phyloP scores from a whole-genome alignment of 1,284 basidiomycete genomes.

The Cryptococcus hybrid region DNA sequence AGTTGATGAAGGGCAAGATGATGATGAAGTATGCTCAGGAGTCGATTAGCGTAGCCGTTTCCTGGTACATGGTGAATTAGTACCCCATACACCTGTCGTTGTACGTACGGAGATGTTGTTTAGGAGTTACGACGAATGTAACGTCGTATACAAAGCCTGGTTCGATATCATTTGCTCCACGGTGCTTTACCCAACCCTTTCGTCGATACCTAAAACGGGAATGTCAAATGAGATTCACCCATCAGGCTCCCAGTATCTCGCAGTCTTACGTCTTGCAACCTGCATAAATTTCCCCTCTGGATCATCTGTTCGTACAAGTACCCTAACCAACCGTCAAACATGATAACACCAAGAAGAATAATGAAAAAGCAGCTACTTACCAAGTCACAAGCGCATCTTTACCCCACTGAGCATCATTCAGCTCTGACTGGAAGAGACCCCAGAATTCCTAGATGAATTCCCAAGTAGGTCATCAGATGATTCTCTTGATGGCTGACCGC shows the following conservation, averaged over 20 bases:
- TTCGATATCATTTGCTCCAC: slow-evolving; percentile 16
- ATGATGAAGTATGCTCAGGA: slow-evolving; percentile 33
- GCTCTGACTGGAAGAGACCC: no score
- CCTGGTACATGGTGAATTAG: slow-evolving; percentile 10
- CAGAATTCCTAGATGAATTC: no score
- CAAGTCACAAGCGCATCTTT: no score
- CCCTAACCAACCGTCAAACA: slow-evolving; percentile 9
- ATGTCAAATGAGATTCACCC: no score
- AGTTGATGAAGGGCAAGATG: background rate
- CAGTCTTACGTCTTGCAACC: slow-evolving; percentile 32
- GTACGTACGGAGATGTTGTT: slow-evolving; percentile 24
- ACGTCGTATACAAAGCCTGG: slow-evolving; percentile 29
- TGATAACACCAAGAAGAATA: no score
- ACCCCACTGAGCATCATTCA: no score
- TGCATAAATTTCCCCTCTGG: slow-evolving; percentile 23
- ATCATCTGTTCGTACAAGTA: slow-evolving; percentile 22
- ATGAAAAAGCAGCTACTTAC: no score
- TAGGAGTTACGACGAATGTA: slow-evolving; percentile 33
- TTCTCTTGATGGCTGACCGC: no score
- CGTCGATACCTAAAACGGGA: slow-evolving; percentile 18
- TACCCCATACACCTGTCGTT: background rate
- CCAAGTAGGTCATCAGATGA: no score
- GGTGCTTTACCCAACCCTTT: slow-evolving; percentile 20
- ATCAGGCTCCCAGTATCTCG: no score
- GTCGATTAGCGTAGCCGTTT: slow-evolving; percentile 33